Evolutionary conservation across 768 basidiomycete species (phyloP).

Genomic region (Amanita polypyramis): DNA sequence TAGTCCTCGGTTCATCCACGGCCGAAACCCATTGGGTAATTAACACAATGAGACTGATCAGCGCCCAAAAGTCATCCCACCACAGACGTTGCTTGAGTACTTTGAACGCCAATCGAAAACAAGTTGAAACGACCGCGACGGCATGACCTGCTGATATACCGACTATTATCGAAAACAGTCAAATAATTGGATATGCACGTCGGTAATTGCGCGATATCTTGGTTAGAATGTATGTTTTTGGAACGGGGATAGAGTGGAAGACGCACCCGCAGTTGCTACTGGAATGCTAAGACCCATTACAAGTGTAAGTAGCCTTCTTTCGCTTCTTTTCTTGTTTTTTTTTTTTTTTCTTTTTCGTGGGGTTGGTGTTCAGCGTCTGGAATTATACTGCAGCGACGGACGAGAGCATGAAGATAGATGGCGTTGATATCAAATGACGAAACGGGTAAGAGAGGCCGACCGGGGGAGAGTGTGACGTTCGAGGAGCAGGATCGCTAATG

Average conservation of each 20-base stretch:
- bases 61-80: constrained; percentile 12
- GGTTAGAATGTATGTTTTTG: background rate
- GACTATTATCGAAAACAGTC: background rate
- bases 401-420: no score
- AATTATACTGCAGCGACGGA: no score
- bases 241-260: background rate
- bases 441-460: no score
- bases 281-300: background rate
- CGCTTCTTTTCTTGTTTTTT: no score
- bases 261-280: background rate
- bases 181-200: no score
- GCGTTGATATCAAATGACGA: no score
- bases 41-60: constrained; percentile 5
- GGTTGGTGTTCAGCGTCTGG: no score
- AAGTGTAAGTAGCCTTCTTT: no score
- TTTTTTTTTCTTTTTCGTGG: no score
- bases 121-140: constrained; percentile 8
- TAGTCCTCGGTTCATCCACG: background rate
- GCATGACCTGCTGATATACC: background rate
- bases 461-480: no score
- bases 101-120: constrained; percentile 7
- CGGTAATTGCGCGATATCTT: no score
- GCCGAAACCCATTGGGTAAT: constrained; percentile 1
- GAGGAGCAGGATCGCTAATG: no score
- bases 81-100: constrained; percentile 5